Base-by-base conservation (phyloP, 2,329 filamentous ascomycete genomes). In the Penicillium sp. region DNA sequence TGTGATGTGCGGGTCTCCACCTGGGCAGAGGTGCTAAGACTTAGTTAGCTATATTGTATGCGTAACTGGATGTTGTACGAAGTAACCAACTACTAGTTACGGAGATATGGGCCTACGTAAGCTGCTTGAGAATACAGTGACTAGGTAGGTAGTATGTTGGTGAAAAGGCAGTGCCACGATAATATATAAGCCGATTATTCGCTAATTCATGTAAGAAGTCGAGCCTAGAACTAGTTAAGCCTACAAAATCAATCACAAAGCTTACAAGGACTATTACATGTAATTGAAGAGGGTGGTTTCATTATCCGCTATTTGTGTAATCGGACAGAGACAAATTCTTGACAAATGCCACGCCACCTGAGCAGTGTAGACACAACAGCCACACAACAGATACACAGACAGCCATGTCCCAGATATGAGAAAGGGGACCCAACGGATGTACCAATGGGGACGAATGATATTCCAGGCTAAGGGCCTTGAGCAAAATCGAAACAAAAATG, bases 401-500 rank as follows among this genome's bases (percentile, higher is more conserved):
- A 47, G 26, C 17, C 43, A 46, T 13, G 26, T 42, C 43, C 33
- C 32, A 38, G 48, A 43, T 47, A 42, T 37, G 43, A 37, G 46
- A 46, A 46, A 19, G 4, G 8, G 38, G 44, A 46, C 48, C 48
- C 43, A 33, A 37, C 33, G 31, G 38, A 29, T 19, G 17, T 13
- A 24, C 43, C 43, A 26, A 26, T 6, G 48, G 48, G 43, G 48
- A 51, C 24, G 48, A 51, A 51, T n/a, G 32, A 21, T 41, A 47
- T 37, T 42, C 28, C 24, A 42, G 38, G 37, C 43, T 13, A 12
- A 38, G 24, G 37, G 26, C 43, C 48, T 28, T 24, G 15, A 40
- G 24, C 31, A 38, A 50, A 32, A 35, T n/a, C 32, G 39, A 44
- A 50, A 53, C 43, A 51, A 46, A 43, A 47, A 50, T 52, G 49